Base-by-base conservation (phyloP, 1,284 basidiomycete species). In the Cutaneotrichosporon curvatum region DNA sequence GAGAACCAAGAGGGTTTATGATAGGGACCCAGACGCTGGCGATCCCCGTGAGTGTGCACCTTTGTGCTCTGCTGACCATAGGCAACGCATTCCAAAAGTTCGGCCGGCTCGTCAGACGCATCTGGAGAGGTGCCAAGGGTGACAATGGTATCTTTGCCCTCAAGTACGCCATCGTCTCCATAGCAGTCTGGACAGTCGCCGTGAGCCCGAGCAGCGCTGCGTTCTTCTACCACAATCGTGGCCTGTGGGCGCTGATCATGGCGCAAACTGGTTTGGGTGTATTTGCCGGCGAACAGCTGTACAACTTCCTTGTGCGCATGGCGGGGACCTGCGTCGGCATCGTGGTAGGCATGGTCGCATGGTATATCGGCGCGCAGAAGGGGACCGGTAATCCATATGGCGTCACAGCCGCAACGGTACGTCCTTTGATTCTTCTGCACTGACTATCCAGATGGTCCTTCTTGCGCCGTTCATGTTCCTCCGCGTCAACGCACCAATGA, bases 211-310 rank as follows among this genome's bases (percentile, higher is more conserved):
- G 40, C 12, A 66, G 63, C 40, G 56, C 67, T 25, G 31, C 74
- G 68, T 65, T 80, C 75, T 43, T 59, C 74, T 62, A 61, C 41
- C 21, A 42, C 8, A 57, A 62, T 31, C 43, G 76, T 69, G 51
- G 64, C 68, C 47, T 81, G 62, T 75, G 81, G 81, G 81, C 80
- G 2, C 63, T 82, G 46, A 81, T 83, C 61, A 83, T 82, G 80
- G 59, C 79, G 0, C 81, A 83, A 57, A 81, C 79, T 0, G 79
- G 79, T 1, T 56, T 84, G 40, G 81, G 78, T 35, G 74, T 83
- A 10, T 81, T 77, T 50, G 75, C 77, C 0, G 79, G 80, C 9
- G 81, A 83, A 58, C 81, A 82, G 58, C 74, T 83, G 12, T 75
- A 69, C 56, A 74, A 74, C 44, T 76, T 80, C 48, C 50, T 78